These are phyloP conservation scores for Terana coerulea DNA, from an alignment of 768 basidiomycete species.

Conservation along the genomic window DNA sequence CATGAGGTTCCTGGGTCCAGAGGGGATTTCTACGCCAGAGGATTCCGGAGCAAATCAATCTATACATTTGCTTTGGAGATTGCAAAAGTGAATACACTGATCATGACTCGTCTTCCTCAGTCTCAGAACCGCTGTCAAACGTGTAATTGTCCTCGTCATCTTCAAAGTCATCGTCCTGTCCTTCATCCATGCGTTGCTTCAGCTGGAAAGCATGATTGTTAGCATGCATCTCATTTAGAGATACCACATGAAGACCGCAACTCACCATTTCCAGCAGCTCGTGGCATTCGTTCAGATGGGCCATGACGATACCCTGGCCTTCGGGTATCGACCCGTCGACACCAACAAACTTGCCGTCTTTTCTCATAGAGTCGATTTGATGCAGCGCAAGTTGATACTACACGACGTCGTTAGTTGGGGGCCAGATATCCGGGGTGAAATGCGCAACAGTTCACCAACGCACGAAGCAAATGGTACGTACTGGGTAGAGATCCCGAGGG, in stretches of 20 bases:
- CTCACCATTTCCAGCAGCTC: conserved; percentile 91
- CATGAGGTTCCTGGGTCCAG: no score
- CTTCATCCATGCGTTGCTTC: conserved; percentile 81
- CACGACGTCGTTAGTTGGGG: not conserved
- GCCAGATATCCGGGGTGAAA: conserved; percentile 1
- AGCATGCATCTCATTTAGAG: not conserved
- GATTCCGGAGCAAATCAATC: no score
- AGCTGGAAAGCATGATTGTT: conserved; percentile 39
- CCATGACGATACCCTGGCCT: conserved; percentile 94
- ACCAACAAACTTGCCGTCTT: conserved; percentile 91
- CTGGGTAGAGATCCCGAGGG: conserved; percentile 90
- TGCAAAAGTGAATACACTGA: no score
- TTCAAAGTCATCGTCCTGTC: conserved; percentile 53
- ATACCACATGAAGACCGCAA: no score
- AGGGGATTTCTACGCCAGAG: no score
- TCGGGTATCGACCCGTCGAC: conserved; percentile 88
- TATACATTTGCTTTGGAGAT: no score
- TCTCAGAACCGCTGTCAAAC: conserved; percentile 15
- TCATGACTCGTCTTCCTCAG: conserved; percentile 17
- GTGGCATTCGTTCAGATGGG: conserved; percentile 94
- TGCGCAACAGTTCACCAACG: not conserved
- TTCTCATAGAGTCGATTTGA: conserved; percentile 91
- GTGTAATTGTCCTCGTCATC: conserved; percentile 29
- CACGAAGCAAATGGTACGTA: conserved; percentile 35
- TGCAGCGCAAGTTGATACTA: conserved; percentile 93